A percentile compares a stretch with the other conserved stretches of the same genome.
Evolutionary conservation across 495 filamentous ascomycete species (phyloP).

Genomic region (Tricharina praecox): DNA sequence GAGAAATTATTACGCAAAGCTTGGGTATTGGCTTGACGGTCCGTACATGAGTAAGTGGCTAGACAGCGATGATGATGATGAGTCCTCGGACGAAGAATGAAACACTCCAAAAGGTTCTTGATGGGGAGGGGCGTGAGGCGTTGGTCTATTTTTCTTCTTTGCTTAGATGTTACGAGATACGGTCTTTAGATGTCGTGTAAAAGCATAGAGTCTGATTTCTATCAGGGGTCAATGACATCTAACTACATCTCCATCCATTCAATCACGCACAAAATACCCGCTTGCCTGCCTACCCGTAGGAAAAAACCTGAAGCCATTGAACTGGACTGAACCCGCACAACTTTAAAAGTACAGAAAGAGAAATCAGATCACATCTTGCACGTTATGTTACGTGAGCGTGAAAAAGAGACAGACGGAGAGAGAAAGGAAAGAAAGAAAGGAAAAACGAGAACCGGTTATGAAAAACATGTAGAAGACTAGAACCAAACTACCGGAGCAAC

Average conservation of each 20-base stretch:
- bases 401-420: no score
- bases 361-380: no score
- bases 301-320: neutral
- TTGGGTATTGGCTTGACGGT: conserved; percentile 85
- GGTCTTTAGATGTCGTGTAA: neutral
- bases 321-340: no score
- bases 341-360: no score
- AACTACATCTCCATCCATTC: no score
- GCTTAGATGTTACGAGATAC: no score
- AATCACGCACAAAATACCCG: neutral
- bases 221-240: no score
- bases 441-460: neutral
- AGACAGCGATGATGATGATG: conserved; percentile 15
- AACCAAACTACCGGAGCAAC: no score
- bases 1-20: conserved; percentile 75
- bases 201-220: neutral
- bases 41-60: conserved; percentile 70
- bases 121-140: neutral
- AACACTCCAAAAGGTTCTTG: neutral
- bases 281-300: neutral
- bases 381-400: no score
- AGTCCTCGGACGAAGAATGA: conserved; percentile 8
- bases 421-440: neutral
- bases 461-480: no score
- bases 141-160: neutral